phyloP scores from a whole-genome alignment of 1,284 basidiomycete genomes.

The Tilletia horrida region DNA sequence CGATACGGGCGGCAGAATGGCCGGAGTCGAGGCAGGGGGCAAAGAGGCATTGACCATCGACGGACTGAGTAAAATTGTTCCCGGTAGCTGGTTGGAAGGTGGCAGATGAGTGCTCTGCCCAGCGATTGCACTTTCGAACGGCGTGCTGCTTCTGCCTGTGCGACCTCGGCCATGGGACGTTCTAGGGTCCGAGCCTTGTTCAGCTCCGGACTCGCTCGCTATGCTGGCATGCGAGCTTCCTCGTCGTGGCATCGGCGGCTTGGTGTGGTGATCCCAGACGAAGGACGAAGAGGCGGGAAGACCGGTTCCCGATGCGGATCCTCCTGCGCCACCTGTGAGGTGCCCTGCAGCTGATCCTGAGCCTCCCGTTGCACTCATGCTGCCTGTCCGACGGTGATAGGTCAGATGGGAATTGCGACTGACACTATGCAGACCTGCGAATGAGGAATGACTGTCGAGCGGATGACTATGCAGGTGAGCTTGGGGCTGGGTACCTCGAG shows the following conservation, averaged over 20 bases:
- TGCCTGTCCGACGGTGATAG: conserved; percentile 37
- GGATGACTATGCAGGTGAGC: not conserved
- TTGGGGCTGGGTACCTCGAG: conserved; percentile 56
- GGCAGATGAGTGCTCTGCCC: conserved; percentile 6
- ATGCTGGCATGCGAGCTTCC: conserved; percentile 46
- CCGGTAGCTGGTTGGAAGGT: conserved; percentile 8
- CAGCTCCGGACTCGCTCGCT: conserved; percentile 30
- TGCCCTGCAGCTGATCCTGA: not conserved
- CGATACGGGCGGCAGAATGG: not conserved
- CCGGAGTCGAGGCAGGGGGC: not conserved
- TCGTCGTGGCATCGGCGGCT: conserved; percentile 40
- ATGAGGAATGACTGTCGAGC: not conserved
- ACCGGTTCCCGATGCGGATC: no score
- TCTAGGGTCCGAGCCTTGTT: not conserved
- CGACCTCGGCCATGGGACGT: conserved; percentile 20
- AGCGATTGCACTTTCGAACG: conserved; percentile 28
- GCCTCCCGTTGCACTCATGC: conserved; percentile 21
- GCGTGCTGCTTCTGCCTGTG: conserved; percentile 41
- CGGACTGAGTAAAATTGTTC: conserved; percentile 9
- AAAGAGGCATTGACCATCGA: not conserved
- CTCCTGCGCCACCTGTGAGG: not conserved
- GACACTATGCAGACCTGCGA: conserved; percentile 28
- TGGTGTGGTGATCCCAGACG: conserved; percentile 40
- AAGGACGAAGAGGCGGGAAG: conserved; percentile 21
- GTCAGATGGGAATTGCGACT: conserved; percentile 45